Percentiles rank a stretch among this genome's conserved stretches.
Conservation (phyloP, 2,329 filamentous ascomycete species). For the Raffaelea deltoideospora region DNA sequence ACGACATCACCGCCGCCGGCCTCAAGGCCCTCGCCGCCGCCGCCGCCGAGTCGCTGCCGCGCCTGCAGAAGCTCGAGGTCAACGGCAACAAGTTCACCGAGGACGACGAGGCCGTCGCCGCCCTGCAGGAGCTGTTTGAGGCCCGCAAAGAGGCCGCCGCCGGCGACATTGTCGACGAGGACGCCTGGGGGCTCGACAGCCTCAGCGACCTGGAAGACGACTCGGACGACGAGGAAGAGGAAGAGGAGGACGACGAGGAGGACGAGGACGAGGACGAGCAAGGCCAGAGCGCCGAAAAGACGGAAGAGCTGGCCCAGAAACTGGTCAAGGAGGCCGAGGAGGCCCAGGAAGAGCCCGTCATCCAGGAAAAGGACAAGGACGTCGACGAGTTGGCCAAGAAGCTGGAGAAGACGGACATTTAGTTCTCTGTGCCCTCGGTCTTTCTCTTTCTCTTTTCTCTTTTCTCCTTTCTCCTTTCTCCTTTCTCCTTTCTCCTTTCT, state of each 20-base stretch:
- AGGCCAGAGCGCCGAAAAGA: too few relatives aligned
- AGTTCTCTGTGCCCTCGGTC: constrained; percentile 1
- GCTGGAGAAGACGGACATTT: constrained; percentile 55
- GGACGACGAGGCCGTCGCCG: constrained; percentile 58
- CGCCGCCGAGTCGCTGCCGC: constrained; percentile 52
- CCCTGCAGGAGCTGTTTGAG: constrained; percentile 56
- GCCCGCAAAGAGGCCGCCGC: constrained; percentile 61
- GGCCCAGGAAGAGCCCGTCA: constrained; percentile 59
- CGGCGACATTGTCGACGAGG: constrained; percentile 54
- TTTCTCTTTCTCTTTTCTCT: not conserved
- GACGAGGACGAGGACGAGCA: constrained; percentile 45
- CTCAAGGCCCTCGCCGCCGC: constrained; percentile 58
- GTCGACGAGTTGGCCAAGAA: constrained; percentile 68
- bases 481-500: not conserved
- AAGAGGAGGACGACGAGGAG: constrained; percentile 52
- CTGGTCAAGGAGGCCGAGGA: constrained; percentile 53
- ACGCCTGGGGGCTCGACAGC: constrained; percentile 73
- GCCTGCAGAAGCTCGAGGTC: constrained; percentile 72
- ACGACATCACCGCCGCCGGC: constrained; percentile 72
- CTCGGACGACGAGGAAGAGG: constrained; percentile 52
- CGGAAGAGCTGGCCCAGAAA: constrained; percentile 54
- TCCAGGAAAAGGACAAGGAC: constrained; percentile 55
- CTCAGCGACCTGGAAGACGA: constrained; percentile 76
- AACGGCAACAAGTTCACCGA: constrained; percentile 94
- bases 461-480: not conserved